Conservation (phyloP, 1,284 basidiomycete species). For the Microbotryum scabiosae region DNA sequence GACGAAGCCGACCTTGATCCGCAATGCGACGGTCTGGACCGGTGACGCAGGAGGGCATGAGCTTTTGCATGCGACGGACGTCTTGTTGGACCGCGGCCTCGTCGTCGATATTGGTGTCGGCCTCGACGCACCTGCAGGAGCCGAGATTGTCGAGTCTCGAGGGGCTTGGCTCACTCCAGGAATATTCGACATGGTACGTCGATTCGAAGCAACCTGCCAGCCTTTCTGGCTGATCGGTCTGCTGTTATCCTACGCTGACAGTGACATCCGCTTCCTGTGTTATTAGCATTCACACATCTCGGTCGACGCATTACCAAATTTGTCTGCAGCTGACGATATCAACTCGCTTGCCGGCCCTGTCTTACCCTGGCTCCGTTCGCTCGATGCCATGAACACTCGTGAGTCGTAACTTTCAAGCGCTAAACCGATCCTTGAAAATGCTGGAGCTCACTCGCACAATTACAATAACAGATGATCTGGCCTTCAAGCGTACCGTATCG, state of each 20-base stretch:
- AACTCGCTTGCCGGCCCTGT: slow-evolving; percentile 41
- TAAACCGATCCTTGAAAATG: too few species aligned
- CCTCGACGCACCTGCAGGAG: slow-evolving; percentile 24
- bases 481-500: slow-evolving; percentile 51
- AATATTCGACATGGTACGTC: slow-evolving; percentile 27
- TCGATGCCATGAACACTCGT: slow-evolving; percentile 55
- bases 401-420: too few species aligned
- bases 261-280: slow-evolving; percentile 34
- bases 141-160: slow-evolving; percentile 38
- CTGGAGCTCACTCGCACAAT: too few species aligned
- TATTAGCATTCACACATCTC: slow-evolving; percentile 76
- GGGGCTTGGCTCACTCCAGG: slow-evolving; percentile 47
- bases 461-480: slow-evolving; percentile 44
- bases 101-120: slow-evolving; percentile 41
- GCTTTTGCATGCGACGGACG: slow-evolving; percentile 47
- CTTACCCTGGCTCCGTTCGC: slow-evolving; percentile 54
- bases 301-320: slow-evolving; percentile 53
- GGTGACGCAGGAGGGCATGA: slow-evolving; percentile 59
- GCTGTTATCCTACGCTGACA: slow-evolving; percentile 38
- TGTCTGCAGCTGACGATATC: slow-evolving; percentile 43
- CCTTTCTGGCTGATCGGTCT: neutral
- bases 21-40: slow-evolving; percentile 72
- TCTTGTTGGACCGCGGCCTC: slow-evolving; percentile 45
- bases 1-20: slow-evolving; percentile 46
- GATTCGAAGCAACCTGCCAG: too few species aligned